Base-by-base conservation (phyloP, 768 basidiomycete species). In the Serendipita sp. region DNA sequence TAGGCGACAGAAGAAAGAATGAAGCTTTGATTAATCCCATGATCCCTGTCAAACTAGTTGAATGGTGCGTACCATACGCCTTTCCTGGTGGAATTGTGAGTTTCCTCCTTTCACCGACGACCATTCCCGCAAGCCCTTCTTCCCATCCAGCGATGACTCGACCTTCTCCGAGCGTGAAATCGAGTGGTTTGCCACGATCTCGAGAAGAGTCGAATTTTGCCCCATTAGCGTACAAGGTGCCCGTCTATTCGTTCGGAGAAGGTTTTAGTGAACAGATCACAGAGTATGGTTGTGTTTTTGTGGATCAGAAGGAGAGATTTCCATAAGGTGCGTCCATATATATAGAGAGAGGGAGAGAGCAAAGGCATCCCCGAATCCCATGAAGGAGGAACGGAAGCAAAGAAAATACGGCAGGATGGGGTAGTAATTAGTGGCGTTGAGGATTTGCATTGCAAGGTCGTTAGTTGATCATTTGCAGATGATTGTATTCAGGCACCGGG, bases 121-220 rank as follows among this genome's bases (percentile, higher is more conserved):
- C 95, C 84, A 95, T 92, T 62, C 68, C 88, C 42, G 79, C 63
- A 56, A 92, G 81, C 67, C 89, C 90, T 43, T 88, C 73, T 66
- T 92, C 89, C 89, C 89, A 92, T n/a, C 89, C 89, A 66, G 78
- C 77, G 70, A 92, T 92, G 60, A 92, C 89, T 69, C 90, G 88
- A 9, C 86, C 85, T 43, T 77, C 72, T 58, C 89, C 89, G 30
- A 92, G 85, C 42, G 81, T 92, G 69, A 96, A 77, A 53, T 84
- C 79, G 5, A 97, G 77, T 1, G 93, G 90, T 9, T n/a, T n/a
- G 9, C 9, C 9, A 20, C n/a, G 45, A n/a, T 48, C 86, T 63
- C 73, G 72, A 48, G 42, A 42, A 42, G 42, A 42, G 42, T 48
- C 20, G 45, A 48, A 48, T 7, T 9, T n/a, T n/a, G n/a, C n/a